These are phyloP conservation scores for Fusarium globosum DNA, from an alignment of 2,329 filamentous ascomycete genomes.

Conservation along the genomic window DNA sequence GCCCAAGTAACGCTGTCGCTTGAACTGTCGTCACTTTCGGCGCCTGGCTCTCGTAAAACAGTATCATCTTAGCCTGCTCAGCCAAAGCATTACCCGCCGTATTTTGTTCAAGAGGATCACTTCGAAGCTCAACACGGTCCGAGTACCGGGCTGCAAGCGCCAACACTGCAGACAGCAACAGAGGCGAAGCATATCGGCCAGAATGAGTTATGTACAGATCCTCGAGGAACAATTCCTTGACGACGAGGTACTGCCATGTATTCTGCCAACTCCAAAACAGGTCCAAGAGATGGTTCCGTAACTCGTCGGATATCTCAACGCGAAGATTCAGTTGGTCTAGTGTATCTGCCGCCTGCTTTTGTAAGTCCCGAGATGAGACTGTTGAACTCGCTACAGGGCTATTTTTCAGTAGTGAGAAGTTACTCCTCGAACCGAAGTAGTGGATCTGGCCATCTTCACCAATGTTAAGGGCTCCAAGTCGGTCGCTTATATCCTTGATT, in stretches of 20 bases:
- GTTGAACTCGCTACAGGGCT: not conserved
- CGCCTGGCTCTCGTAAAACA: not conserved
- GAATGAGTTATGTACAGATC: not conserved
- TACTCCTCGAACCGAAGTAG: not conserved
- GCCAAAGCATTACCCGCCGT: not conserved
- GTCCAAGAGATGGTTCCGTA: not conserved
- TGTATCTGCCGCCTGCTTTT: not conserved
- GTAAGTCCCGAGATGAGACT: rapidly evolving
- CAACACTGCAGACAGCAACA: not conserved
- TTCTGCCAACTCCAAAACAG: slow-evolving; percentile 1
- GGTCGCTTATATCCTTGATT: not conserved
- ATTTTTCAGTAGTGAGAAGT: not conserved
- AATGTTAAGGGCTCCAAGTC: not conserved
- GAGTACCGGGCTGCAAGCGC: not conserved
- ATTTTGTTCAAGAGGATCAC: not conserved
- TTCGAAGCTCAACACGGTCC: not conserved
- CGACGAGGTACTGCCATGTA: not conserved
- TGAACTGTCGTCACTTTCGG: not conserved
- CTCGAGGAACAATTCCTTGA: not conserved
- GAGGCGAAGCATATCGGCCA: not conserved
- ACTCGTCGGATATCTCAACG: not conserved
- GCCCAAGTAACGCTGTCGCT: not conserved
- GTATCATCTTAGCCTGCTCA: not conserved
- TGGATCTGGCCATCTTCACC: not conserved
- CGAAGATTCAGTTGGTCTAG: not conserved